phyloP scores from a whole-genome alignment of 2,329 filamentous ascomycete genomes.

The Lomentospora prolificans region DNA sequence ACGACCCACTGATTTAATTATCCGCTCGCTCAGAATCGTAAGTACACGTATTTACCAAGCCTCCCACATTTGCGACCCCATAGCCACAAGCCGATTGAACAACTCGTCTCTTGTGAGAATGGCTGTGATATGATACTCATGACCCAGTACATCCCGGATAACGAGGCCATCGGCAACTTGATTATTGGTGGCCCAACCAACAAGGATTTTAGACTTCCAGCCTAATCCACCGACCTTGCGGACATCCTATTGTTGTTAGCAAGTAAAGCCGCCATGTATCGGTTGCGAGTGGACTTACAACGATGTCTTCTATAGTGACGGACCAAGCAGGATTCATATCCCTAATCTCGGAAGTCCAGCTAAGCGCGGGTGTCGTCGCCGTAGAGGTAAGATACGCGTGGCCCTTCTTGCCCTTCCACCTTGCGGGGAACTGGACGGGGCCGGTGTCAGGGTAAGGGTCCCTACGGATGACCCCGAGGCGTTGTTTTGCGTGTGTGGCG shows the following conservation, averaged over 20 bases:
- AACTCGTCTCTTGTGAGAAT: slow-evolving; percentile 64
- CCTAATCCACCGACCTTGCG: slow-evolving; percentile 74
- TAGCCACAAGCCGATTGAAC: slow-evolving; percentile 68
- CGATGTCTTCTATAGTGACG: slow-evolving; percentile 60
- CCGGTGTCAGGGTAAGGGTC: slow-evolving; percentile 40
- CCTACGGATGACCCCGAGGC: slow-evolving; percentile 56
- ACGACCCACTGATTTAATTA: no score
- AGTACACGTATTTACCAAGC: slow-evolving; percentile 58
- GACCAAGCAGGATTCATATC: slow-evolving; percentile 56
- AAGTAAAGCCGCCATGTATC: not conserved
- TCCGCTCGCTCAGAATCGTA: no score
- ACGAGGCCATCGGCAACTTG: slow-evolving; percentile 69
- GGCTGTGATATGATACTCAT: slow-evolving; percentile 56
- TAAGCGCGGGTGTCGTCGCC: slow-evolving; percentile 58
- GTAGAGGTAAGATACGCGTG: slow-evolving; percentile 60
- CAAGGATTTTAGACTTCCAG: slow-evolving; percentile 76
- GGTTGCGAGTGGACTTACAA: slow-evolving; percentile 11
- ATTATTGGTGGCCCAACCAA: slow-evolving; percentile 66
- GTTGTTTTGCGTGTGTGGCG: slow-evolving; percentile 53
- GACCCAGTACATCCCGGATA: slow-evolving; percentile 48
- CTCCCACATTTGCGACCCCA: slow-evolving; percentile 79
- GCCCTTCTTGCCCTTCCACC: slow-evolving; percentile 62
- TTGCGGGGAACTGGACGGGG: slow-evolving; percentile 65
- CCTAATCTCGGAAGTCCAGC: slow-evolving; percentile 47
- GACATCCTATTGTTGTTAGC: slow-evolving; percentile 36